phyloP scores from a whole-genome alignment of 2,329 filamentous ascomycete genomes.

The Trichophyton equinum region DNA sequence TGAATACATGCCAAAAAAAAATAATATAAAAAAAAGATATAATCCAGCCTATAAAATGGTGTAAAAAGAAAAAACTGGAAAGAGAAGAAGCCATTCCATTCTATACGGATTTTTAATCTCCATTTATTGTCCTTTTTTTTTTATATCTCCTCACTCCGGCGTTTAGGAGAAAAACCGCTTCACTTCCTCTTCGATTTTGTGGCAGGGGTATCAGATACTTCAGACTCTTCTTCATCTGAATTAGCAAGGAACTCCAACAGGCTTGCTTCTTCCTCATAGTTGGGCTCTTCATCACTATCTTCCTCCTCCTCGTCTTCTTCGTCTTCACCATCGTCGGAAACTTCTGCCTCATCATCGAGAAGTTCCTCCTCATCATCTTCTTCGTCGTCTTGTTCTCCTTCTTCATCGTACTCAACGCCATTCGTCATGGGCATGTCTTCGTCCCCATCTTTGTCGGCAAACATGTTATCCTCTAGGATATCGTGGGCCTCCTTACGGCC shows the following conservation, averaged over 20 bases:
- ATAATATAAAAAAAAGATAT: background rate
- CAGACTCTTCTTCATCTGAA: conserved; percentile 28
- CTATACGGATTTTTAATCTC: background rate
- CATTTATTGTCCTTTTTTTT: background rate
- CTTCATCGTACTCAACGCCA: conserved; percentile 33
- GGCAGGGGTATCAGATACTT: background rate
- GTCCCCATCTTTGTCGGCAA: conserved; percentile 42
- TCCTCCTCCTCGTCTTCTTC: conserved; percentile 37
- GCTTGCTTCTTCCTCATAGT: conserved; percentile 45
- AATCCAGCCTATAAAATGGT: background rate
- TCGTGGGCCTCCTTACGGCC: conserved; percentile 22
- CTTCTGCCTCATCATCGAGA: conserved; percentile 34
- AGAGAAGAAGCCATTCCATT: background rate
- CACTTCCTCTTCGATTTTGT: background rate
- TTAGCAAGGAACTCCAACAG: conserved; percentile 37
- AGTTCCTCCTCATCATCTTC: conserved; percentile 35
- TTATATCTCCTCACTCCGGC: background rate
- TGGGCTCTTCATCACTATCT: conserved; percentile 43
- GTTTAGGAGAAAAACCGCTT: background rate
- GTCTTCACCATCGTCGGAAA: conserved; percentile 31
- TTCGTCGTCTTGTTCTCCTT: conserved; percentile 33
- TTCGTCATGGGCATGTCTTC: conserved; percentile 49
- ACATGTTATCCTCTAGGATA: conserved; percentile 1
- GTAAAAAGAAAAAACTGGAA: background rate
- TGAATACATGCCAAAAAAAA: conserved; percentile 1